A percentile compares a stretch with the other conserved stretches of the same genome.
Conservation (phyloP, 495 filamentous ascomycete genomes). For the Usnea hakonensis region DNA sequence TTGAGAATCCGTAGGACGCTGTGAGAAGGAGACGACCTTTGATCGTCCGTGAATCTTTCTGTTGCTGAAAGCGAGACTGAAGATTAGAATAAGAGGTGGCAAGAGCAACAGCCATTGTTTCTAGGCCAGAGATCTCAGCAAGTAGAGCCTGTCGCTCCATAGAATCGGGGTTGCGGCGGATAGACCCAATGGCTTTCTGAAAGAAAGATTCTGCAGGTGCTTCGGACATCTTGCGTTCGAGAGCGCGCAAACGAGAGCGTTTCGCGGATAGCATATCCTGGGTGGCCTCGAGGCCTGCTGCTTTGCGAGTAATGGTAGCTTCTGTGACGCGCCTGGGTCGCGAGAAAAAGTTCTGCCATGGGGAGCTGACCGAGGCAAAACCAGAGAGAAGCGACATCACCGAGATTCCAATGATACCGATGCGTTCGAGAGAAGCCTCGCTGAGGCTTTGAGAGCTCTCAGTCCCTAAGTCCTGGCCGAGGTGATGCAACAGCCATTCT, state of each 20-base stretch:
- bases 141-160: constrained; percentile 58
- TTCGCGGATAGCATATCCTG: constrained; percentile 67
- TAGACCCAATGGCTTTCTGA: constrained; percentile 55
- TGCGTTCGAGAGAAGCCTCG: constrained; percentile 67
- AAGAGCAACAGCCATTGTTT: constrained; percentile 63
- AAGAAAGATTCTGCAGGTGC: constrained; percentile 41
- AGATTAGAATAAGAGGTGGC: constrained; percentile 52
- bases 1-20: constrained; percentile 61
- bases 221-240: constrained; percentile 57
- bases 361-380: constrained; percentile 70
- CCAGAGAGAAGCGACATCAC: constrained; percentile 76
- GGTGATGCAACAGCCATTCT: constrained; percentile 49
- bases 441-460: constrained; percentile 43
- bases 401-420: constrained; percentile 73
- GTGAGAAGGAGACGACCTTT: constrained; percentile 50
- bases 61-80: constrained; percentile 48
- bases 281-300: constrained; percentile 65
- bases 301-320: constrained; percentile 60
- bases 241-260: constrained; percentile 53
- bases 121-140: constrained; percentile 70
- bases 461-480: constrained; percentile 18
- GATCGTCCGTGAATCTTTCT: constrained; percentile 53
- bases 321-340: constrained; percentile 56
- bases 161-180: constrained; percentile 54
- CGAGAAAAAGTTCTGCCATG: constrained; percentile 71